phyloP scores from a whole-genome alignment of 176 grass and related monocot species.

The Neostapfia colusana region DNA sequence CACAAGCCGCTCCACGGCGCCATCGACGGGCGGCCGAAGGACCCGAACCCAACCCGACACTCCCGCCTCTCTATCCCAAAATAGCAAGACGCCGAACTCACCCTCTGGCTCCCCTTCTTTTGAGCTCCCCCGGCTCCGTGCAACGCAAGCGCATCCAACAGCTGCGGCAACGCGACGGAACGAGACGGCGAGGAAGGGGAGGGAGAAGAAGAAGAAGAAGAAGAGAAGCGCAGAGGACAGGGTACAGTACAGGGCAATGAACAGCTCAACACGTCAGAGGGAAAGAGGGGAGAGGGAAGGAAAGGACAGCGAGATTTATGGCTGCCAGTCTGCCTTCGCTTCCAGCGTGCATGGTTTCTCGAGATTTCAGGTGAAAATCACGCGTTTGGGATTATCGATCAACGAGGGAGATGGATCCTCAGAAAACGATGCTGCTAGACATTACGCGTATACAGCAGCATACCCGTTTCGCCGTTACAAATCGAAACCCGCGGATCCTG shows the following conservation, averaged over 20 bases:
- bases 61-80: conserved; percentile 19
- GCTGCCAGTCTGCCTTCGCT: neutral
- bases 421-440: no score
- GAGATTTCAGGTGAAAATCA: neutral
- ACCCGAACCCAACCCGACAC: neutral
- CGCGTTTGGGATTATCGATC: no score
- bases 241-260: neutral
- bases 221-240: neutral
- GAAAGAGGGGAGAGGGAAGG: neutral
- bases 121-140: neutral
- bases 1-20: conserved; percentile 62
- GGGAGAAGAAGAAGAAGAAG: neutral
- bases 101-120: conserved; percentile 34
- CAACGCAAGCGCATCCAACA: neutral
- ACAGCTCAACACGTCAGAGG: neutral
- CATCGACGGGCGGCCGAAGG: conserved; percentile 39
- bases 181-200: conserved; percentile 27
- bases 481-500: no score
- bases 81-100: conserved; percentile 30
- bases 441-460: no score
- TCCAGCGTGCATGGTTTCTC: neutral
- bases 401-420: no score
- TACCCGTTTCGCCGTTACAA: no score
- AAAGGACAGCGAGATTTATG: neutral
- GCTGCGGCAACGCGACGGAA: neutral